phyloP scores from a whole-genome alignment of 768 basidiomycete genomes.

The Lactarius hatsudake region DNA sequence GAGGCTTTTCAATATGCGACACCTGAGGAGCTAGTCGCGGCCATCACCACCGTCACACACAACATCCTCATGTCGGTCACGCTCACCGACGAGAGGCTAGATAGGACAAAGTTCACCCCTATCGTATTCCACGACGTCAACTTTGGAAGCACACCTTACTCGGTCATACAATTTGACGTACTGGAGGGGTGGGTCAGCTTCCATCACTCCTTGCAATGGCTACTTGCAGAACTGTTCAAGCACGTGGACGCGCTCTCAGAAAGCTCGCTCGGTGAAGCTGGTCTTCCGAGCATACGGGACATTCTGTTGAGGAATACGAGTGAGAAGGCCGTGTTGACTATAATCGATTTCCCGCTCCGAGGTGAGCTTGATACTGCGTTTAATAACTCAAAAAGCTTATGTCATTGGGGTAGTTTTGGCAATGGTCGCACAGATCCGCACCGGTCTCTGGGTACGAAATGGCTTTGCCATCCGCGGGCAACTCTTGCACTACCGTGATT shows the following conservation, averaged over 20 bases:
- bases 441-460: constrained; percentile 96
- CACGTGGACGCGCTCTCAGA: constrained; percentile 68
- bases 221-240: constrained; percentile 85
- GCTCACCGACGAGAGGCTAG: constrained; percentile 62
- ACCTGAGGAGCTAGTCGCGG: constrained; percentile 56
- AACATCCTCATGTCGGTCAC: constrained; percentile 73
- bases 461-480: constrained; percentile 95
- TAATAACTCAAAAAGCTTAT: constrained; percentile 5
- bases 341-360: constrained; percentile 87
- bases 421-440: constrained; percentile 93
- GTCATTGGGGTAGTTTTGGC: constrained; percentile 55
- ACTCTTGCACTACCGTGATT: constrained; percentile 92
- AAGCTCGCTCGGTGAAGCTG: constrained; percentile 49
- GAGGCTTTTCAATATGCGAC: constrained; percentile 69
- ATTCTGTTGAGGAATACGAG: constrained; percentile 59
- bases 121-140: constrained; percentile 62
- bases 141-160: constrained; percentile 58
- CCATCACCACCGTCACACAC: constrained; percentile 66
- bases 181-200: constrained; percentile 84
- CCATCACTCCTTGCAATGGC: constrained; percentile 90
- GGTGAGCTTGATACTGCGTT: constrained; percentile 47
- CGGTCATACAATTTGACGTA: constrained; percentile 76
- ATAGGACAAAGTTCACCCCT: constrained; percentile 59
- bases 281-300: constrained; percentile 54
- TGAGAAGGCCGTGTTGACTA: constrained; percentile 65